A percentile compares a stretch with the other conserved stretches of the same genome.
phyloP scores from a whole-genome alignment of 2,329 filamentous ascomycete species.

The Xylariaceae sp. region DNA sequence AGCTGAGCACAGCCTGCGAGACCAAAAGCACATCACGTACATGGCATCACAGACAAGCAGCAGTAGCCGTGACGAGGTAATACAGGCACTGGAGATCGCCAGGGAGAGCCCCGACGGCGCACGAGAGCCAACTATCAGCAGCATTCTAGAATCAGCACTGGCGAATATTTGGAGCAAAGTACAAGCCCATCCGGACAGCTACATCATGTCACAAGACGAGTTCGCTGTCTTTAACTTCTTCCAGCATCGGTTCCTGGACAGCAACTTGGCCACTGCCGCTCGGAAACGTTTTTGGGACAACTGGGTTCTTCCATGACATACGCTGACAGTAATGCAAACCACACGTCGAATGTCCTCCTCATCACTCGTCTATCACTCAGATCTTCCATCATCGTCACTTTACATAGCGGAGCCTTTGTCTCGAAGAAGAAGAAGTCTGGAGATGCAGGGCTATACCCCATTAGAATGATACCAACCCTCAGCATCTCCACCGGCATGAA shows the following conservation, averaged over 20 bases:
- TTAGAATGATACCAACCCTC: background rate
- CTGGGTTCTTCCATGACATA: slow-evolving; percentile 14
- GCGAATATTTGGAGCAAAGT: slow-evolving; percentile 65
- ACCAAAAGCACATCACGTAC: background rate
- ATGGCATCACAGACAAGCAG: background rate
- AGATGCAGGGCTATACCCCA: background rate
- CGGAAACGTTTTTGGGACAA: slow-evolving; percentile 53
- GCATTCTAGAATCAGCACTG: slow-evolving; percentile 63
- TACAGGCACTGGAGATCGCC: slow-evolving; percentile 70
- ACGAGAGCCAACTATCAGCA: slow-evolving; percentile 58
- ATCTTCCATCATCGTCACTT: background rate
- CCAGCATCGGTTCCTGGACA: slow-evolving; percentile 59
- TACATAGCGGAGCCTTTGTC: background rate
- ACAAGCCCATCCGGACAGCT: slow-evolving; percentile 59
- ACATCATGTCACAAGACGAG: slow-evolving; percentile 71
- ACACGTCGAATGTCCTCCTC: background rate
- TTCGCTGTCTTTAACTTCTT: slow-evolving; percentile 87
- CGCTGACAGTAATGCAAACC: background rate
- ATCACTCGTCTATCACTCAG: background rate
- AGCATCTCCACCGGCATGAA: background rate
- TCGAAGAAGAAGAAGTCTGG: background rate
- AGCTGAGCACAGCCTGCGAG: background rate
- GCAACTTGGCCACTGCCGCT: slow-evolving; percentile 45
- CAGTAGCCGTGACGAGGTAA: slow-evolving; percentile 43
- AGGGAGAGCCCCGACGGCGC: slow-evolving; percentile 66